Percentiles rank a stretch among this genome's conserved stretches.
phyloP scores from a whole-genome alignment of 2,329 filamentous ascomycete genomes.

The Sclerotinia subarctica region DNA sequence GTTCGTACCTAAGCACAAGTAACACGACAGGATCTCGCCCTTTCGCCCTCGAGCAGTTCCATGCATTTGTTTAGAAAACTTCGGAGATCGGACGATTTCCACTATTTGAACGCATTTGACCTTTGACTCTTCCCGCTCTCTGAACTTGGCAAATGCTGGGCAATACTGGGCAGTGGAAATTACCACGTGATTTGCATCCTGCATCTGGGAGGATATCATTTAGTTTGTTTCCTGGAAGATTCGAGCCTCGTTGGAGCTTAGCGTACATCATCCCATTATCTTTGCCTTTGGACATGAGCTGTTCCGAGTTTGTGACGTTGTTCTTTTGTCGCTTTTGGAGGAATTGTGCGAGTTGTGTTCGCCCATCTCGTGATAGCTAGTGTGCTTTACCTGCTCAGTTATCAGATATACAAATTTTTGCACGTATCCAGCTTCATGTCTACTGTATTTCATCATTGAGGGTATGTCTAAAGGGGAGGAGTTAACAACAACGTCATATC shows the following conservation, averaged over 20 bases:
- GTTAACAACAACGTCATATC: neutral
- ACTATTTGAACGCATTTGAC: neutral
- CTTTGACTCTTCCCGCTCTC: neutral
- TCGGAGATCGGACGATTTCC: neutral
- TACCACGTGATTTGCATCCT: neutral
- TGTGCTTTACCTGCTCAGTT: neutral
- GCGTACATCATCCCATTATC: neutral
- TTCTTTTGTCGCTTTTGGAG: neutral
- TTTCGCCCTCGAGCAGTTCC: neutral
- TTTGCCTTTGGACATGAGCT: neutral
- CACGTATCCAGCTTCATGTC: neutral
- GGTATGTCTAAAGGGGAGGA: neutral
- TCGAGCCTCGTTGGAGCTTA: neutral
- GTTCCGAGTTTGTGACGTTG: no score
- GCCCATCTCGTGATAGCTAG: neutral
- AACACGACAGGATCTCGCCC: neutral
- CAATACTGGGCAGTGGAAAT: conserved; percentile 4
- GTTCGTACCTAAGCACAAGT: neutral
- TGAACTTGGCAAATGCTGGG: conserved; percentile 2
- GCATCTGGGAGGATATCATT: neutral
- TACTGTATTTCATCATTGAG: neutral
- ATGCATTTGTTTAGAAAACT: neutral
- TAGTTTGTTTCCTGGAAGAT: neutral
- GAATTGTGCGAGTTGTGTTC: neutral
- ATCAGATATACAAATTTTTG: neutral